Conservation (phyloP, 495 filamentous ascomycete genomes). For the Daldinia childiae region DNA sequence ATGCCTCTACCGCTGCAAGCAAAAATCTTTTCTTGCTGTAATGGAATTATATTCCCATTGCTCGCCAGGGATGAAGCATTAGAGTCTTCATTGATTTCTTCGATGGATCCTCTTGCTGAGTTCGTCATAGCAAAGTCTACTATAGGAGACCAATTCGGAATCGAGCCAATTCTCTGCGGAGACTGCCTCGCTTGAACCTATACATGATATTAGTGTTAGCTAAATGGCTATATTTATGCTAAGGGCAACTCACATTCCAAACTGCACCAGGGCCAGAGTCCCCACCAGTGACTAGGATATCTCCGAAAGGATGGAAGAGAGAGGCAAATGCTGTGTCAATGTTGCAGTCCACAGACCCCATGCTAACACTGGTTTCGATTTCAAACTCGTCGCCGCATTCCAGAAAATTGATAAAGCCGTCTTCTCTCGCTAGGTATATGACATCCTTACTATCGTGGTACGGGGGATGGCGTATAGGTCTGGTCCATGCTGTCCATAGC, state of each 20-base stretch:
- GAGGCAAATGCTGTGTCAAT: conserved; percentile 74
- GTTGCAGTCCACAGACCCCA: conserved; percentile 68
- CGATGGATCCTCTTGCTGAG: conserved; percentile 25
- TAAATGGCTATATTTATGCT: not conserved
- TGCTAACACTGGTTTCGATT: conserved; percentile 59
- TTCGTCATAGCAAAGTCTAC: conserved; percentile 71
- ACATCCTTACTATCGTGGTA: conserved; percentile 71
- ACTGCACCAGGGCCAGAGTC: conserved; percentile 81
- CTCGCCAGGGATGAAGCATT: conserved; percentile 4
- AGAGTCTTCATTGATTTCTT: conserved; percentile 20
- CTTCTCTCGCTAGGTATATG: conserved; percentile 82
- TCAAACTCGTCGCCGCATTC: conserved; percentile 67
- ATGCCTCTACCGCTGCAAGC: conserved; percentile 66
- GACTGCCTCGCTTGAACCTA: conserved; percentile 55
- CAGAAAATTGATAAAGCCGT: conserved; percentile 75
- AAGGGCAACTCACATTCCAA: conserved; percentile 66
- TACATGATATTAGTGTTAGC: conserved; percentile 30
- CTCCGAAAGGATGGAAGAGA: conserved; percentile 61
- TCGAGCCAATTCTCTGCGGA: conserved; percentile 56
- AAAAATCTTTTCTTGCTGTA: conserved; percentile 62
- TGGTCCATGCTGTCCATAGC: conserved; percentile 73
- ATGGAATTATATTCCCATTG: conserved; percentile 14
- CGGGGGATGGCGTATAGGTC: conserved; percentile 68
- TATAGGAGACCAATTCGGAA: conserved; percentile 84
- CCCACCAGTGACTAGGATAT: conserved; percentile 83